Conservation (phyloP, 495 filamentous ascomycete species). For the Parathielavia hyrcaniae region DNA sequence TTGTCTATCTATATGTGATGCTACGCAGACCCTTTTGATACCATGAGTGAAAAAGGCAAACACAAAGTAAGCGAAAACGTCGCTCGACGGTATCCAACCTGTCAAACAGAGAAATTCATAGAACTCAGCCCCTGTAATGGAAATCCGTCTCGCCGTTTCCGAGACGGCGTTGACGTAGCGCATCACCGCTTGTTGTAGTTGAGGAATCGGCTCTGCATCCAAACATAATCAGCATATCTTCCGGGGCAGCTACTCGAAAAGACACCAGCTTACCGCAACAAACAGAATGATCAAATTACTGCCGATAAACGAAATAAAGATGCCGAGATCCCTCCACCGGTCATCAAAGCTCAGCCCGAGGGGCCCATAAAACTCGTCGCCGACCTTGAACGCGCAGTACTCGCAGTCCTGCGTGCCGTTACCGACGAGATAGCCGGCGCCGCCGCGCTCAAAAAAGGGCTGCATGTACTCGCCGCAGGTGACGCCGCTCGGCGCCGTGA, state of each 20-base stretch:
- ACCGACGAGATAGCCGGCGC: slow-evolving; percentile 62
- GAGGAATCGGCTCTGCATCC: slow-evolving; percentile 51
- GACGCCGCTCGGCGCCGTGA: slow-evolving; percentile 53
- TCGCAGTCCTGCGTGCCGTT: slow-evolving; percentile 58
- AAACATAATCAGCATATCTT: background rate
- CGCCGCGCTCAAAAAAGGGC: slow-evolving; percentile 57
- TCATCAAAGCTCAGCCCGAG: slow-evolving; percentile 58
- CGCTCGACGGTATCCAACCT: background rate
- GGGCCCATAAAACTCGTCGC: slow-evolving; percentile 68
- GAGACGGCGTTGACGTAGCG: background rate
- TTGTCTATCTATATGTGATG: background rate
- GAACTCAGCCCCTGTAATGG: background rate
- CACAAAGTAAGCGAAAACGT: background rate
- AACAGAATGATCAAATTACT: slow-evolving; percentile 73
- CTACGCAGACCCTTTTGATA: background rate
- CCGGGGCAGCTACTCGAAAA: slow-evolving; percentile 14
- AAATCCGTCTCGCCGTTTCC: background rate
- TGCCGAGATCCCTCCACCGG: slow-evolving; percentile 75
- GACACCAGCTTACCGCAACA: slow-evolving; percentile 50
- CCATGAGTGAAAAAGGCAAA: background rate
- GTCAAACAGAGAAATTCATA: background rate
- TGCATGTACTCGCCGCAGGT: slow-evolving; percentile 69
- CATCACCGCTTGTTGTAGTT: slow-evolving; percentile 58
- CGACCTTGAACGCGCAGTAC: slow-evolving; percentile 71
- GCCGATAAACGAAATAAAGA: slow-evolving; percentile 65